Percentiles rank a stretch among this genome's conserved stretches.
These are phyloP conservation scores for Rhodotorula babjevae DNA, from an alignment of 768 basidiomycete species.

Conservation along the genomic window DNA sequence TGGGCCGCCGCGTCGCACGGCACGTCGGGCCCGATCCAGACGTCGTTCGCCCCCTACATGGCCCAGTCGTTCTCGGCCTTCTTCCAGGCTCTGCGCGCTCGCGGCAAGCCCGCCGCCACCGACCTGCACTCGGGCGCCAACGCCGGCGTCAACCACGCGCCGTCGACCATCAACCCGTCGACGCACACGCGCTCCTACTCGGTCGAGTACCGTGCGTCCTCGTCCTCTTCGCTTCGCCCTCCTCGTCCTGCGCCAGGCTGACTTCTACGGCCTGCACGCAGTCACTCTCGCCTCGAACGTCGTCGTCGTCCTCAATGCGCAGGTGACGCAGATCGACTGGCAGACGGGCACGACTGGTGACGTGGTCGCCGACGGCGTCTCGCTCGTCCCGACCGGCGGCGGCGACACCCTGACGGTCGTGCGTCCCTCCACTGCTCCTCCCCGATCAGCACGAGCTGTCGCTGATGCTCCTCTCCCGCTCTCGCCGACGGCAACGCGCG, in stretches of 20 bases:
- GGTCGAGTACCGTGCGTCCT: constrained; percentile 29
- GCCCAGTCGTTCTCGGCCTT: constrained; percentile 12
- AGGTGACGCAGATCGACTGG: constrained; percentile 44
- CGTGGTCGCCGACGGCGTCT: constrained; percentile 20
- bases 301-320: constrained; percentile 49
- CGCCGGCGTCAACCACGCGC: constrained; percentile 17
- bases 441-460: too few species aligned
- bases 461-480: too few species aligned
- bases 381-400: constrained; percentile 4
- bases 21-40: constrained; percentile 9
- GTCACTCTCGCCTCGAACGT: constrained; percentile 42
- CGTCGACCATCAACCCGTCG: background rate
- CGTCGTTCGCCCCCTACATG: constrained; percentile 21
- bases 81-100: background rate
- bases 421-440: too few species aligned
- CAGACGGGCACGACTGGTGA: background rate
- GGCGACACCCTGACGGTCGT: background rate
- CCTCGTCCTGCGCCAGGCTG: too few species aligned
- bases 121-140: constrained; percentile 6
- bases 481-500: background rate
- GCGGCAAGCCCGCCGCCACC: constrained; percentile 10
- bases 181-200: constrained; percentile 11
- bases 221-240: background rate
- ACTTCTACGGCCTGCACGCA: background rate
- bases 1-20: constrained; percentile 12